Conservation (phyloP, 1,284 basidiomycete genomes). For the Puccinia brachypodii region DNA sequence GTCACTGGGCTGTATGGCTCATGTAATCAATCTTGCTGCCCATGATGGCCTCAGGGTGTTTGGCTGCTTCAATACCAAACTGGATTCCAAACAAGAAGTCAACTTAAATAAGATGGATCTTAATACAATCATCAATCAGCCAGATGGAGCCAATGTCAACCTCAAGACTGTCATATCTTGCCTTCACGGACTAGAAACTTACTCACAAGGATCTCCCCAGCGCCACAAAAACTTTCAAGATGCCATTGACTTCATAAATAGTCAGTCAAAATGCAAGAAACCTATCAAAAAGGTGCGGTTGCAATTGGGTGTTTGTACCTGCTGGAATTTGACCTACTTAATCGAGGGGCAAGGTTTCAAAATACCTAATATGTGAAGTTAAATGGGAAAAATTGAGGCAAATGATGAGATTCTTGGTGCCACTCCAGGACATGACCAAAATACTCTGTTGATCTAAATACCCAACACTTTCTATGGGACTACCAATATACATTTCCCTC, state of each 20-base stretch:
- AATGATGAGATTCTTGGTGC: background rate
- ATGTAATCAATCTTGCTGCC: conserved; percentile 27
- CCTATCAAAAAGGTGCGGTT: background rate
- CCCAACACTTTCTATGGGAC: background rate
- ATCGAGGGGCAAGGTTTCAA: background rate
- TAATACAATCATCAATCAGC: background rate
- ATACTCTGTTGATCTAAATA: conserved; percentile 1
- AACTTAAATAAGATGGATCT: background rate
- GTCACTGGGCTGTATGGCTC: conserved; percentile 12
- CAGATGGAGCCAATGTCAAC: conserved; percentile 7
- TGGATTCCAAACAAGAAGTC: background rate
- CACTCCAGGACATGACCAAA: background rate
- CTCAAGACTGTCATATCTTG: conserved; percentile 1
- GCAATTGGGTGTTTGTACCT: background rate
- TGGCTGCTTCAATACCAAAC: background rate
- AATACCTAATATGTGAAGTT: background rate
- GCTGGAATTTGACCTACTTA: conserved; percentile 2
- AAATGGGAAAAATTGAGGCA: conserved; percentile 17
- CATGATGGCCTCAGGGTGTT: background rate
- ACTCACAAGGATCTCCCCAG: background rate
- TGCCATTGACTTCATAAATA: background rate
- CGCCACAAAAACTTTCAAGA: background rate
- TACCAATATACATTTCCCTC: background rate
- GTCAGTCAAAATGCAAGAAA: background rate
- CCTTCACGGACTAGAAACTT: background rate